Conservation (phyloP, 441 rosid genomes). For the Mallotus repandus region DNA sequence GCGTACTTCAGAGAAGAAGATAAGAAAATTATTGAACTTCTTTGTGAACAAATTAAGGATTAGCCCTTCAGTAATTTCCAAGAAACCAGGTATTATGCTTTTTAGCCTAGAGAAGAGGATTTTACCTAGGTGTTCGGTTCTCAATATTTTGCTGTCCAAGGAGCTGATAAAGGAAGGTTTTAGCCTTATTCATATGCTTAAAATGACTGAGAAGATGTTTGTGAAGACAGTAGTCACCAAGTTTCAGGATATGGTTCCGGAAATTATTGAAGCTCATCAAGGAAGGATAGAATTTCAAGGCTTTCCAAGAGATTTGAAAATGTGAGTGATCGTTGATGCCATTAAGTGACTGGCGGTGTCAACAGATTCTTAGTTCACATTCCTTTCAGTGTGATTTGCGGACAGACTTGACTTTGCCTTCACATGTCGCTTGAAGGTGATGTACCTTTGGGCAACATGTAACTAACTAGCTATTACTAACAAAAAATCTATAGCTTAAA, state of each 20-base stretch:
- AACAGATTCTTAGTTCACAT: not conserved
- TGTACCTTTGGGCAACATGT: not conserved
- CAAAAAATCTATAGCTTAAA: not conserved
- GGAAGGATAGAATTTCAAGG: slow-evolving; percentile 26
- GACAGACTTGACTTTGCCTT: not conserved
- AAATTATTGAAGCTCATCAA: slow-evolving; percentile 22
- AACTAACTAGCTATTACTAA: not conserved
- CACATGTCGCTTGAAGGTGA: too few relatives aligned
- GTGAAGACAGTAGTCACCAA: slow-evolving; percentile 11
- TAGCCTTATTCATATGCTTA: not conserved
- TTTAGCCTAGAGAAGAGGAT: slow-evolving; percentile 28
- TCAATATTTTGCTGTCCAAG: slow-evolving; percentile 25
- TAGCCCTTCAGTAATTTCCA: slow-evolving; percentile 18
- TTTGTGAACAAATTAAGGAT: slow-evolving; percentile 14
- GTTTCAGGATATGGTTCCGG: slow-evolving; percentile 20
- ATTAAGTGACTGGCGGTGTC: not conserved
- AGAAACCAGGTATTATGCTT: slow-evolving; percentile 17
- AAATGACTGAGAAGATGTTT: slow-evolving; percentile 13
- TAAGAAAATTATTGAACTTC: slow-evolving; percentile 22
- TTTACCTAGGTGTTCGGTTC: slow-evolving; percentile 26
- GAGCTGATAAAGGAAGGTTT: slow-evolving; percentile 8
- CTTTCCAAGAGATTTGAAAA: slow-evolving; percentile 13
- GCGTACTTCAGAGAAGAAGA: slow-evolving; percentile 22
- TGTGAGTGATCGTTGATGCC: not conserved
- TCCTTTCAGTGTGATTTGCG: not conserved